These are phyloP conservation scores for Colletotrichum sp. DNA, from an alignment of 2,329 filamentous ascomycete genomes.

Conservation along the genomic window DNA sequence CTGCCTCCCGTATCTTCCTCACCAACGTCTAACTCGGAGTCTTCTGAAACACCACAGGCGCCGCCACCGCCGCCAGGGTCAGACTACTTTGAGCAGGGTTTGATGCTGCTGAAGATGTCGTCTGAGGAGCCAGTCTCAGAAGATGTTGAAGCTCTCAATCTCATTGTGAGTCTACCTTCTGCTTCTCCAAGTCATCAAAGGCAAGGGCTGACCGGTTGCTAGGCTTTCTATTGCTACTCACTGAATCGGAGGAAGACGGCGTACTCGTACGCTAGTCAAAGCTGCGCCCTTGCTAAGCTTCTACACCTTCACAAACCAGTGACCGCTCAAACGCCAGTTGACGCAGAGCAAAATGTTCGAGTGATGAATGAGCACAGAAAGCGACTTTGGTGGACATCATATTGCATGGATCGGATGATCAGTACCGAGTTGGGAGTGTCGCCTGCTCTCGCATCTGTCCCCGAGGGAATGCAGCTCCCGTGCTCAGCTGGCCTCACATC, in stretches of 20 bases:
- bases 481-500: neutral
- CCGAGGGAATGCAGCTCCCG: neutral
- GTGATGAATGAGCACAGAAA: constrained; percentile 12
- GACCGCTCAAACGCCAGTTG: neutral
- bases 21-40: neutral
- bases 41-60: neutral
- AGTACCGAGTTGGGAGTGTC: constrained; percentile 14
- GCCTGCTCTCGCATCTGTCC: neutral
- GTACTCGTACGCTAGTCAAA: constrained; percentile 18
- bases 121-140: constrained; percentile 14
- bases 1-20: neutral
- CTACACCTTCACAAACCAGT: constrained; percentile 3
- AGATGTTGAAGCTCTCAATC: constrained; percentile 9
- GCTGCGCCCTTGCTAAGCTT: constrained; percentile 12
- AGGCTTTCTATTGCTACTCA: constrained; percentile 22
- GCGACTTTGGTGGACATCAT: constrained; percentile 20
- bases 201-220: rapidly evolving
- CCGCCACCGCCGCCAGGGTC: constrained; percentile 11
- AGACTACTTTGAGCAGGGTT: constrained; percentile 20
- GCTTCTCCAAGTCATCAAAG: neutral
- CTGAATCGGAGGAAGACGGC: constrained; percentile 21
- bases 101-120: constrained; percentile 15
- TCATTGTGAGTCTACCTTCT: neutral
- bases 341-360: neutral
- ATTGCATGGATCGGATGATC: constrained; percentile 20